A percentile compares a stretch with the other conserved stretches of the same genome.
phyloP scores from a whole-genome alignment of 192 early-diverging fungal genomes.

The Spinellus fusiger region DNA sequence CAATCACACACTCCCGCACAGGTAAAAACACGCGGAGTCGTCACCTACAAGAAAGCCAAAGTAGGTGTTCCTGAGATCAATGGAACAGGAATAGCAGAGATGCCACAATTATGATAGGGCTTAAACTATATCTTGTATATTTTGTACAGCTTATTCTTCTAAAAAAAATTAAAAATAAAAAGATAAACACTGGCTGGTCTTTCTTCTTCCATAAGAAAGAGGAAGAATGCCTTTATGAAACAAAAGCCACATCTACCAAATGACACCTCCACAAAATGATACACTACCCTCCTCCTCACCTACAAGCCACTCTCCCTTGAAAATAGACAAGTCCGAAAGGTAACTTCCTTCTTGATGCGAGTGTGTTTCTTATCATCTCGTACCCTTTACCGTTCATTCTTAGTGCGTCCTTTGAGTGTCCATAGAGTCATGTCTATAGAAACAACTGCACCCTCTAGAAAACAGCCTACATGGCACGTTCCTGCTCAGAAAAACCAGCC shows the following conservation, averaged over 20 bases:
- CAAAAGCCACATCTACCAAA: no score
- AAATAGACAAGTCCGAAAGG: no score
- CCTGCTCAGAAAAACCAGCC: conserved; percentile 42
- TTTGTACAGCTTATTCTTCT: not conserved
- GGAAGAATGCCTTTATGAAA: no score
- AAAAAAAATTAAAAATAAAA: not conserved
- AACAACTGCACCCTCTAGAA: conserved; percentile 12
- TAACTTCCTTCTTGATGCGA: not conserved
- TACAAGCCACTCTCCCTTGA: no score
- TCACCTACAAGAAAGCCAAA: conserved; percentile 37
- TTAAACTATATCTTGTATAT: not conserved
- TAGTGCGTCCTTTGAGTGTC: not conserved
- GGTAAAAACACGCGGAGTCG: conserved; percentile 41
- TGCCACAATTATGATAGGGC: conserved; percentile 1
- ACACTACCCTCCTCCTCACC: no score
- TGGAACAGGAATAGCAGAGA: conserved; percentile 26
- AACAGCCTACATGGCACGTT: conserved; percentile 65
- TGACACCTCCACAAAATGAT: no score
- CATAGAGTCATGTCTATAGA: conserved; percentile 16
- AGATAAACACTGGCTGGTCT: no score
- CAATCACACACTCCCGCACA: not conserved
- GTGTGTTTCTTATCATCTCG: not conserved
- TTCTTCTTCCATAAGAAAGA: no score
- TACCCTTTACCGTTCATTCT: not conserved
- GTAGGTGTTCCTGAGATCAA: conserved; percentile 49